Evolutionary conservation across 257 asterid species (phyloP).

Genomic region (Solanum pinnatisectum): DNA sequence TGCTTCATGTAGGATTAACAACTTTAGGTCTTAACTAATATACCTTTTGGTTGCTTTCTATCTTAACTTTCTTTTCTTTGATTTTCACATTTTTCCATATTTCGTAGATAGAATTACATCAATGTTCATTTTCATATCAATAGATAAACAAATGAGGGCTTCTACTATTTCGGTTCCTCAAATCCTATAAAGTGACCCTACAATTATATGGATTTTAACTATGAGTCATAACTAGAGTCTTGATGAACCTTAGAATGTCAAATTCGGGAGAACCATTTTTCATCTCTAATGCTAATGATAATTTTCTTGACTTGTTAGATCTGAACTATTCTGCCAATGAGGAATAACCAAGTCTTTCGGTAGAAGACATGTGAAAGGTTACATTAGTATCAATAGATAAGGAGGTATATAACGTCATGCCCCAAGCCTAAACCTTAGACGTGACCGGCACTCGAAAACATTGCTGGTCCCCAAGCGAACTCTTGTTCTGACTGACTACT

Average conservation of each 20-base stretch:
- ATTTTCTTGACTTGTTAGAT: background rate
- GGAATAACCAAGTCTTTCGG: background rate
- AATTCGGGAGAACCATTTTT: conserved; percentile 34
- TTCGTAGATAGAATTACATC: too few relatives aligned
- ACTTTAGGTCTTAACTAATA: too few relatives aligned
- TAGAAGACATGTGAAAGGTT: conserved; percentile 3
- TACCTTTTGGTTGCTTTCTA: too few relatives aligned
- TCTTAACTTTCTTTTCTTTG: too few relatives aligned
- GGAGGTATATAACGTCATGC: conserved; percentile 4
- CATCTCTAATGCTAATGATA: background rate
- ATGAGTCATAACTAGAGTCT: too few relatives aligned
- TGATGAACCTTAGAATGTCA: conserved; percentile 36
- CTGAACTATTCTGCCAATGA: conserved; percentile 1
- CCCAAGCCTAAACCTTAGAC: conserved; percentile 7
- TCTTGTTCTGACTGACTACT: too few relatives aligned
- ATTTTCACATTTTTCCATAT: too few relatives aligned
- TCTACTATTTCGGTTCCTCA: background rate
- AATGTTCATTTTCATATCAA: background rate
- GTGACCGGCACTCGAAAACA: too few relatives aligned
- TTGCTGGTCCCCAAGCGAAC: too few relatives aligned
- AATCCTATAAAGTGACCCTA: background rate
- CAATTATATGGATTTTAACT: background rate
- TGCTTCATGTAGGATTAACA: too few relatives aligned
- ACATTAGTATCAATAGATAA: conserved; percentile 1
- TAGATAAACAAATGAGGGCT: background rate